Evolutionary conservation across 148 eudicot species (phyloP).

Genomic region (Rhododendron ovatum): DNA sequence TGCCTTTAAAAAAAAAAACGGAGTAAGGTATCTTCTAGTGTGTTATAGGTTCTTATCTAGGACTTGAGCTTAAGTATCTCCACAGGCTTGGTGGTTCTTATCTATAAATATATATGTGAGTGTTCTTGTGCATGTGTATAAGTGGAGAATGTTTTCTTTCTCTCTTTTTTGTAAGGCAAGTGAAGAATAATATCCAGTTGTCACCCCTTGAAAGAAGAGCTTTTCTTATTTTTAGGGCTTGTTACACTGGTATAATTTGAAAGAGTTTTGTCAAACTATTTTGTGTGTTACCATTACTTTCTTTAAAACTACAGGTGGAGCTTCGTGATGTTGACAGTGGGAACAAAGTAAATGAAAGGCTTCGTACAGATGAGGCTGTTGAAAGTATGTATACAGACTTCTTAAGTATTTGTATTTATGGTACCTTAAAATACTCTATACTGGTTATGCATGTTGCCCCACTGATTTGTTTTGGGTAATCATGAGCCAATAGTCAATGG

Average conservation of each 20-base stretch:
- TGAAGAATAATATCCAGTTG: not conserved
- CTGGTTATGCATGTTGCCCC: not conserved
- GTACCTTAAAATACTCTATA: not conserved
- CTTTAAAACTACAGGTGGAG: conserved; percentile 51
- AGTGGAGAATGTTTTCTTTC: not conserved
- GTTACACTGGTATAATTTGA: not conserved
- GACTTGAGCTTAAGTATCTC: not conserved
- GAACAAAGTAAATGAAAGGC: conserved; percentile 75
- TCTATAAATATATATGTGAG: not conserved
- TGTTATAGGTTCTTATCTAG: not conserved
- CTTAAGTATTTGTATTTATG: not conserved
- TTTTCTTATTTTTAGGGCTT: not conserved
- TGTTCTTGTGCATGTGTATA: not conserved
- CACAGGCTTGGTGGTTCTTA: not conserved
- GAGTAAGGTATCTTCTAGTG: not conserved
- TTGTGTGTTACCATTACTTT: not conserved
- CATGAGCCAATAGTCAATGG: not conserved
- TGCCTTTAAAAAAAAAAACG: too few species aligned
- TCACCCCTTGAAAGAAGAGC: not conserved
- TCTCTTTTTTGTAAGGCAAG: not conserved
- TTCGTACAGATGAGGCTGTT: conserved; percentile 86
- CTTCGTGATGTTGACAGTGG: conserved; percentile 91
- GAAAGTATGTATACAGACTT: conserved; percentile 49
- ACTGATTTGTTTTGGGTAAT: not conserved
- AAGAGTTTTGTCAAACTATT: not conserved